These are phyloP conservation scores for Brassica balearica DNA, from an alignment of 441 rosid species.

Conservation along the genomic window DNA sequence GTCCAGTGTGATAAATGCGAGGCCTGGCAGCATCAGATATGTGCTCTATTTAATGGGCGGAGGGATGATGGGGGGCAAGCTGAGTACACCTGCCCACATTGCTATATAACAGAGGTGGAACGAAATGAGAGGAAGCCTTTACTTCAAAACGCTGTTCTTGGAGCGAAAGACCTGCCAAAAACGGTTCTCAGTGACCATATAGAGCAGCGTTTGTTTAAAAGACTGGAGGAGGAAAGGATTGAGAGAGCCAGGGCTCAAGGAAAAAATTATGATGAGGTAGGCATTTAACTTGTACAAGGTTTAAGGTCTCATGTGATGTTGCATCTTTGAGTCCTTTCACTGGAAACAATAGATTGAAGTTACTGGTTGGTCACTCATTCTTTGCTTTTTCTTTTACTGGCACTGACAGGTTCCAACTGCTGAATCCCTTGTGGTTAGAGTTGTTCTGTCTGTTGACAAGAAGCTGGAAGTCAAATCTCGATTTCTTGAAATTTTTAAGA, in stretches of 20 bases:
- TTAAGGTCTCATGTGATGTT: slow-evolving; percentile 24
- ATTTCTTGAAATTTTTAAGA: slow-evolving; percentile 90
- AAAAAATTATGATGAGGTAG: slow-evolving; percentile 92
- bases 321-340: slow-evolving; percentile 9
- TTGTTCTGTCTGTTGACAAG: slow-evolving; percentile 98
- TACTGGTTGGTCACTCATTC: slow-evolving; percentile 23
- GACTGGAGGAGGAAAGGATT: slow-evolving; percentile 74
- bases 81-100: slow-evolving; percentile 98
- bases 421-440: slow-evolving; percentile 93
- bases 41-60: slow-evolving; percentile 97
- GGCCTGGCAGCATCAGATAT: slow-evolving; percentile 99
- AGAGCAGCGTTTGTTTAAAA: slow-evolving; percentile 85
- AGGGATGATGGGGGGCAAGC: slow-evolving; percentile 99
- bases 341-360: slow-evolving; percentile 32
- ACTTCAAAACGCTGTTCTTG: slow-evolving; percentile 98
- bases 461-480: slow-evolving; percentile 96
- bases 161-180: slow-evolving; percentile 97
- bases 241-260: slow-evolving; percentile 89
- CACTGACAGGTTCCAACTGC: slow-evolving; percentile 83
- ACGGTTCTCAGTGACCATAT: slow-evolving; percentile 96
- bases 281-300: slow-evolving; percentile 21
- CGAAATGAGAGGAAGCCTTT: slow-evolving; percentile 90
- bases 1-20: slow-evolving; percentile 99
- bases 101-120: slow-evolving; percentile 90
- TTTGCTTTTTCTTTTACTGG: slow-evolving; percentile 23